phyloP scores from a whole-genome alignment of 441 rosid species.

The Breynia disticha region DNA sequence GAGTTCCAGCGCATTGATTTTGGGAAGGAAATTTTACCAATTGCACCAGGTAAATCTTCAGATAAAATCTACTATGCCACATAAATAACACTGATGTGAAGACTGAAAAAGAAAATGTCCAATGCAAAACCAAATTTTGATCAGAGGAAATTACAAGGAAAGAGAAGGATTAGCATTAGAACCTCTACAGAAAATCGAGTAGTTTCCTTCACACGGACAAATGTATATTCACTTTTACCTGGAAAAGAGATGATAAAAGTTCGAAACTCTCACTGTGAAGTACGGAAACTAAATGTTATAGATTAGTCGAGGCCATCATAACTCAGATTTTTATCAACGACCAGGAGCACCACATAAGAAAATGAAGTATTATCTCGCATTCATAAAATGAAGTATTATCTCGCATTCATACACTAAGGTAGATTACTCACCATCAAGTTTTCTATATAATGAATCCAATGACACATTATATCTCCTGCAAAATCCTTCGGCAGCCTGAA shows the following conservation, averaged over 20 bases:
- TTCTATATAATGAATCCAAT: slow-evolving; percentile 48
- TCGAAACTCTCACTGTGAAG: too few species aligned
- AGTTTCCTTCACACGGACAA: slow-evolving; percentile 56
- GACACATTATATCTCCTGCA: slow-evolving; percentile 70
- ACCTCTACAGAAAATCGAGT: slow-evolving; percentile 77
- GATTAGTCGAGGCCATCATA: too few species aligned
- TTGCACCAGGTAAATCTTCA: slow-evolving; percentile 62
- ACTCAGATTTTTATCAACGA: too few species aligned
- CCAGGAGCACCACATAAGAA: neutral
- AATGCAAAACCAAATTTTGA: neutral
- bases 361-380: neutral
- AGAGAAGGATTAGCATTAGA: slow-evolving; percentile 20
- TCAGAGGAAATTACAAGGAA: too few species aligned
- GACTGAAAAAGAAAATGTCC: neutral
- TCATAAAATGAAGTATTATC: too few species aligned
- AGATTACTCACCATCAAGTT: slow-evolving; percentile 61
- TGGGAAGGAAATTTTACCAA: slow-evolving; percentile 75
- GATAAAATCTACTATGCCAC: slow-evolving; percentile 54
- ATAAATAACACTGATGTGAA: slow-evolving; percentile 8
- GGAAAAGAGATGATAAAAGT: too few species aligned
- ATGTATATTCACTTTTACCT: slow-evolving; percentile 83
- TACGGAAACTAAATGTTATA: too few species aligned
- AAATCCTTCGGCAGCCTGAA: slow-evolving; percentile 92
- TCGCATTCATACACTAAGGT: too few species aligned
- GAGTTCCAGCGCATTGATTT: slow-evolving; percentile 99